Conservation (phyloP, 768 basidiomycete genomes). For the Pleurotus tuber-regium region DNA sequence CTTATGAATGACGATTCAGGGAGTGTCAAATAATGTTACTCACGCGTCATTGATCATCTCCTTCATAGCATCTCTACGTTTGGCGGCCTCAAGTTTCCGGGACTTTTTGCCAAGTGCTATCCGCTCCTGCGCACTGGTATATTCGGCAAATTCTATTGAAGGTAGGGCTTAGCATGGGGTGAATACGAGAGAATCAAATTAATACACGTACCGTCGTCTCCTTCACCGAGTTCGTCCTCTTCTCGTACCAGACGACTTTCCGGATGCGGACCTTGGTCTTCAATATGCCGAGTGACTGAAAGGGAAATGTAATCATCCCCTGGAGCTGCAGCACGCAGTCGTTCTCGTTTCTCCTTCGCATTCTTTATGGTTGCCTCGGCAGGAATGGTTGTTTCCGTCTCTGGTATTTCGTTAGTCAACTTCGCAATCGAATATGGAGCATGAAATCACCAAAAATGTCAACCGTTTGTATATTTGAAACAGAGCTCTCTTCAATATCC, state of each 20-base stretch:
- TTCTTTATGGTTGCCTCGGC: conserved; percentile 68
- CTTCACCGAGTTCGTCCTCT: conserved; percentile 86
- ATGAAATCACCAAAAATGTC: conserved; percentile 28
- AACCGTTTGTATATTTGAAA: conserved; percentile 28
- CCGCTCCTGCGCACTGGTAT: conserved; percentile 82
- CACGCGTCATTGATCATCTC: conserved; percentile 84
- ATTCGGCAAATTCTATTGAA: conserved; percentile 75
- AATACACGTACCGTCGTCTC: conserved; percentile 71
- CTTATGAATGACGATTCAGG: not conserved
- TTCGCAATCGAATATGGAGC: not conserved
- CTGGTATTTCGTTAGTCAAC: conserved; percentile 23
- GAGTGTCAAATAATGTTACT: conserved; percentile 23
- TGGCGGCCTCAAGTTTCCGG: conserved; percentile 64
- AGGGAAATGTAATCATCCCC: conserved; percentile 78
- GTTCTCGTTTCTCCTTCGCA: conserved; percentile 76
- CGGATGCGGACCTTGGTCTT: conserved; percentile 73
- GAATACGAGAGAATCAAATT: not conserved
- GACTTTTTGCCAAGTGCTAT: conserved; percentile 86
- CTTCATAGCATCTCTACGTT: conserved; percentile 66
- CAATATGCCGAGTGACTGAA: conserved; percentile 54
- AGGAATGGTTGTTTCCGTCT: conserved; percentile 52
- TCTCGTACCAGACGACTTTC: conserved; percentile 80
- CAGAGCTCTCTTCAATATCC: conserved; percentile 39
- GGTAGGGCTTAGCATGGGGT: not conserved
- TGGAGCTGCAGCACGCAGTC: conserved; percentile 48